phyloP scores from a whole-genome alignment of 768 basidiomycete genomes.

The Neoboletus brunneissimus region DNA sequence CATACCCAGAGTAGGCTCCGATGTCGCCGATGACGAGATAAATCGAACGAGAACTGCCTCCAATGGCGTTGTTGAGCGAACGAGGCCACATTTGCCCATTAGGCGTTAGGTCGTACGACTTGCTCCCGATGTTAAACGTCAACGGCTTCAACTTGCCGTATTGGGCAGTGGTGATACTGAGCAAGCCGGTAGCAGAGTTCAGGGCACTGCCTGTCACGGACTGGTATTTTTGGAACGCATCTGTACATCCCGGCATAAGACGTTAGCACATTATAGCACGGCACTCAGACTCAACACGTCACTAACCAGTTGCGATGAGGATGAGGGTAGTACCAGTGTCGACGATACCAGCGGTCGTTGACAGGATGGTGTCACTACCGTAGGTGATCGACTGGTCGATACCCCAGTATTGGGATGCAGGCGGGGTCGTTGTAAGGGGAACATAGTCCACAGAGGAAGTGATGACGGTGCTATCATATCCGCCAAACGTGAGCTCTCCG shows the following conservation, averaged over 20 bases:
- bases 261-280: background rate
- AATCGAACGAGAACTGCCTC: conserved; percentile 21
- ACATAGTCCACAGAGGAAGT: too few species aligned
- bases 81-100: conserved; percentile 38
- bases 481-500: too few species aligned
- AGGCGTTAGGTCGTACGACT: conserved; percentile 10
- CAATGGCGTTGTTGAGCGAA: conserved; percentile 30
- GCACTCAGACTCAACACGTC: background rate
- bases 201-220: conserved; percentile 22
- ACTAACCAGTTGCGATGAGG: conserved; percentile 2
- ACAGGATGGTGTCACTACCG: background rate
- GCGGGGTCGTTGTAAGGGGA: too few species aligned
- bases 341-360: conserved; percentile 15
- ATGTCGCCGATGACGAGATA: conserved; percentile 30
- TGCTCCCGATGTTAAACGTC: conserved; percentile 23
- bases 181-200: conserved; percentile 26
- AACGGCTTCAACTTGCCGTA: conserved; percentile 22
- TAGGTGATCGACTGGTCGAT: too few species aligned
- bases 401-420: too few species aligned
- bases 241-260: background rate
- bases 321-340: conserved; percentile 22
- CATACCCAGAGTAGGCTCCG: conserved; percentile 7
- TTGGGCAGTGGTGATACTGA: conserved; percentile 23
- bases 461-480: too few species aligned
- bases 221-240: conserved; percentile 6